These are phyloP conservation scores for Talaromyces verruculosus DNA, from an alignment of 2,329 filamentous ascomycete species.

Conservation along the genomic window DNA sequence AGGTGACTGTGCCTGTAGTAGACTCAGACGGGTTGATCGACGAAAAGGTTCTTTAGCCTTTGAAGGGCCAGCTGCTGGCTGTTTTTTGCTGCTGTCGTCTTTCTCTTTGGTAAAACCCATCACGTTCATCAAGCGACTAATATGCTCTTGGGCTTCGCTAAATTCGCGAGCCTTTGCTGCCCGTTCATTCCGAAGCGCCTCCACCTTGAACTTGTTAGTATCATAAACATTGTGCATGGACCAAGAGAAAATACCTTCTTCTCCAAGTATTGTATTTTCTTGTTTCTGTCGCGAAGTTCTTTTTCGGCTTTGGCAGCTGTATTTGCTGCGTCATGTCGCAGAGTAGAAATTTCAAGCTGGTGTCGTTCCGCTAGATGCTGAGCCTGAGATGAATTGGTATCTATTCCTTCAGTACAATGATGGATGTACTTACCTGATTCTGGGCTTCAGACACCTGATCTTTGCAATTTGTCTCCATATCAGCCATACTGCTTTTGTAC, in stretches of 20 bases:
- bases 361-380: constrained; percentile 27
- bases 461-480: constrained; percentile 27
- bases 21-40: constrained; percentile 13
- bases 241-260: constrained; percentile 30
- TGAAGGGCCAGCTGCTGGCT: constrained; percentile 12
- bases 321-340: constrained; percentile 31
- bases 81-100: constrained; percentile 16
- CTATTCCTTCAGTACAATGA: background rate
- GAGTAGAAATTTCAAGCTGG: constrained; percentile 29
- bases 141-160: constrained; percentile 42
- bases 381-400: constrained; percentile 15
- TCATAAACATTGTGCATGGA: background rate
- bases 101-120: constrained; percentile 37
- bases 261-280: constrained; percentile 34
- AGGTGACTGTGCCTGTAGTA: constrained; percentile 16
- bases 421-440: constrained; percentile 28
- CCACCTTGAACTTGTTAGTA: constrained; percentile 28
- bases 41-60: constrained; percentile 22
- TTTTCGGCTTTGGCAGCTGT: constrained; percentile 29
- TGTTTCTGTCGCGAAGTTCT: constrained; percentile 34
- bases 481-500: constrained; percentile 25
- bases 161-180: constrained; percentile 41
- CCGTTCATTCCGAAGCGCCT: constrained; percentile 37
- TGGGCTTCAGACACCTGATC: constrained; percentile 24
- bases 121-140: constrained; percentile 39